Evolutionary conservation across 2,329 filamentous ascomycete genomes (phyloP), one percentile per base, ranked within the genome.

Genomic region (Beauveria sp.): DNA sequence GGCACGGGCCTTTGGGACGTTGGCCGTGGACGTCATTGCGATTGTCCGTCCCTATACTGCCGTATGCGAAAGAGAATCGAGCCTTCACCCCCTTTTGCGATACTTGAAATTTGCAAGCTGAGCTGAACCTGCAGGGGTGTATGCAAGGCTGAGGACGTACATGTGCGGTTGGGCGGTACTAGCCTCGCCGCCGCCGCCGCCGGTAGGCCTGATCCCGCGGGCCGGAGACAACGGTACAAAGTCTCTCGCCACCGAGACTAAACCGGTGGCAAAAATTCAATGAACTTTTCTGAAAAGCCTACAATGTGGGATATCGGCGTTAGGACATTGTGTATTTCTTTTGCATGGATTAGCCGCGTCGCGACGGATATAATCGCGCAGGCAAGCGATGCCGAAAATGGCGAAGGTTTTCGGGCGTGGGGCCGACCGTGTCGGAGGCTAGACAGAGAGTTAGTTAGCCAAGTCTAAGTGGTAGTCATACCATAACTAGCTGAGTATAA

Each of bases 11-110:
- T 97, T 90, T 76, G 91, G 91, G 59, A 84, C 90, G 63, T 78
- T 87, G 73, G 87, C 89, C 5, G 82, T 84, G 55, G 75, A 92
- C 20, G 92, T 96, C 66, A 82, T 84, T 18, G 37, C 37, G 37
- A 28, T 28, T 28, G 28, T 28, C 28, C 28, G 28, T 28, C 28
- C 28, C 8, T 30, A 30, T 9, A 30, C 28, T 30, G 28, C 28
- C 28, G 28, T 8, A 30, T 10, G 28, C 9, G 28, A 9, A 30
- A 30, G 2, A 28, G 7, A 10, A 30, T 30, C 28, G 28, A 30
- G 28, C 28, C 2, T 30, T 30, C 9, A 30, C 28, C 28, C 28
- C 7, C 28, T 30, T 30, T 30, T 30, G 28, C 26, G 26, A 28
- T 28, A 28, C 26, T 28, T 28, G 26, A 28, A 7, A 28, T 28